Base-by-base conservation (phyloP, 176 grass and related monocot species). In the Dendrocalamus sinicus region DNA sequence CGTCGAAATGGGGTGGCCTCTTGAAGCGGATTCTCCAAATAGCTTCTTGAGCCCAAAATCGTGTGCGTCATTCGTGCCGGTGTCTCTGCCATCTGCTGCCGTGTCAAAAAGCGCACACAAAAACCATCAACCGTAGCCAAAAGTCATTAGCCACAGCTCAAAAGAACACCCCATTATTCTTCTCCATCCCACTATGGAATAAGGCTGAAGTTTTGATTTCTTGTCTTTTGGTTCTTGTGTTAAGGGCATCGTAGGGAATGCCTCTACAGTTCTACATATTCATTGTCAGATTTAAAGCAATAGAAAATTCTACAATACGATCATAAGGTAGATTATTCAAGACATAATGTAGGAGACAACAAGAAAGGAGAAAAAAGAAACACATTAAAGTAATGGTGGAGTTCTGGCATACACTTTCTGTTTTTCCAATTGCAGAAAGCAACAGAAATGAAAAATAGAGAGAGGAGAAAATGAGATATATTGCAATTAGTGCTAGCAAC, bases 281-380 rank as follows among this genome's bases (percentile, higher is more conserved):
- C 22, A 72, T 43, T 58, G 17, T 57, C 9, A 43, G 9, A 76
- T 84, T 30, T 45, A 44, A 47, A 73, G 67, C 12, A 73, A 47
- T 73, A 70, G 17, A 2, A 54, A 78, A 43, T 35, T n/a, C 15
- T 78, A 70, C 30, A 44, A 72, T 83, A 14, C 51, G 19, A 63
- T 40, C 2, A 28, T 55, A 75, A 81, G 28, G 47, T 17, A 55
- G 57, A 52, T 32, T 62, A 9, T 3, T 15, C 72, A 23, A 64
- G 45, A 63, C 22, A 24, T 32, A 35, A 40, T 84, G 46, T 62
- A 55, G 41, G 28, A 79, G 28, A 19, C 35, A 81, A 20, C 70
- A 90, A 70, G 24, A 63, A 20, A 32, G 41, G 23, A 67, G 8
- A 58, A 72, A 64, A 26, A 81, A 41, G n/a, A 14, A 84, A 67